phyloP scores from a whole-genome alignment of 192 early-diverging fungal species.

The Rhizophagus sp. region DNA sequence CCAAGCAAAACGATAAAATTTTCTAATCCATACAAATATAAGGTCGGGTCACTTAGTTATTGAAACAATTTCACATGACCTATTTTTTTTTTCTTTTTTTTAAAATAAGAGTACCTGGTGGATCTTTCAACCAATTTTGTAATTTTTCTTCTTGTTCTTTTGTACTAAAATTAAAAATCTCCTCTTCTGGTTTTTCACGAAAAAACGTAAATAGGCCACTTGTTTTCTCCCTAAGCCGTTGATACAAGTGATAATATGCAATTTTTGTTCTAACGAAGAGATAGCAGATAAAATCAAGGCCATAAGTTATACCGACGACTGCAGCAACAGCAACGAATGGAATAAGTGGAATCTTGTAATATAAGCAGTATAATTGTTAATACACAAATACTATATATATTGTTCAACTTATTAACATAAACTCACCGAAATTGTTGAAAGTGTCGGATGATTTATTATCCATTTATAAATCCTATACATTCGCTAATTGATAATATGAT shows the following conservation, averaged over 20 bases:
- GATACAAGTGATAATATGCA: conserved; percentile 62
- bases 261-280: conserved; percentile 87
- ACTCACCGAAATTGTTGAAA: conserved; percentile 45
- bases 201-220: conserved; percentile 41
- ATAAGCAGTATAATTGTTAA: conserved; percentile 14
- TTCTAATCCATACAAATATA: conserved; percentile 43
- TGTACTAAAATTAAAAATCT: conserved; percentile 24
- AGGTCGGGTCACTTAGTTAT: not conserved
- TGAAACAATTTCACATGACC: not conserved
- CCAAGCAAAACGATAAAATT: conserved; percentile 84
- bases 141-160: conserved; percentile 59
- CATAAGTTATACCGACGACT: conserved; percentile 75
- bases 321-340: conserved; percentile 49
- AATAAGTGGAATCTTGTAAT: conserved; percentile 68
- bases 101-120: conserved; percentile 45
- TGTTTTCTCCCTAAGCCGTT: conserved; percentile 60
- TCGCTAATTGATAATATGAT: conserved; percentile 34
- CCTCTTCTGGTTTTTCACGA: conserved; percentile 33
- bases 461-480: conserved; percentile 63
- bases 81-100: no score
- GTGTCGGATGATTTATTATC: conserved; percentile 65
- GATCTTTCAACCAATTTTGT: conserved; percentile 57
- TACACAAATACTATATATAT: not conserved
- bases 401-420: conserved; percentile 7
- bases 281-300: conserved; percentile 86